Percentiles rank a stretch among this genome's conserved stretches.
These are phyloP conservation scores for Phytopythium ostracodes DNA, from an alignment of 352 stramenopile species.

Conservation along the genomic window DNA sequence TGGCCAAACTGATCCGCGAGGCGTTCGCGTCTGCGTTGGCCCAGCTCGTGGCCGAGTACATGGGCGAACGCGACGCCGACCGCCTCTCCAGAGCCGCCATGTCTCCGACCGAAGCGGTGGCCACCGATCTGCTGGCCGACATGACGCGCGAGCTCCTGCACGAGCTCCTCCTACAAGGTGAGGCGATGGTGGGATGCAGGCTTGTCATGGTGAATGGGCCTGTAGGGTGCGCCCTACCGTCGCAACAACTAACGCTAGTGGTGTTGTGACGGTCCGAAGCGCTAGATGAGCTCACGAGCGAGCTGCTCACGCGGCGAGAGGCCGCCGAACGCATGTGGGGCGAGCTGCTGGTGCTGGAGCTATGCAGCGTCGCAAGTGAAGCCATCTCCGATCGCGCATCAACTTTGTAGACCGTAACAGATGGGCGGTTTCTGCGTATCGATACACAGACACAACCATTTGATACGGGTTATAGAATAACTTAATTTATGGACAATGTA, in stretches of 20 bases:
- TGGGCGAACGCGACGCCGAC: constrained; percentile 14
- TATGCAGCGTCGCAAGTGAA: background rate
- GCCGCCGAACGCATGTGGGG: background rate
- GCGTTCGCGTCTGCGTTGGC: constrained; percentile 33
- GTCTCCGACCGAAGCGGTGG: constrained; percentile 13
- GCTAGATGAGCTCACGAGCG: constrained; percentile 22
- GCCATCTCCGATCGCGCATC: background rate
- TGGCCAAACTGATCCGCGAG: constrained; percentile 22
- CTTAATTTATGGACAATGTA: background rate
- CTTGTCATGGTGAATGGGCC: no score
- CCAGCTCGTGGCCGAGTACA: constrained; percentile 34
- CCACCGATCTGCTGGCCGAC: constrained; percentile 31
- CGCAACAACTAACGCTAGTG: background rate
- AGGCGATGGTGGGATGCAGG: background rate
- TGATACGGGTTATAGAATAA: background rate
- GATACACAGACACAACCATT: background rate
- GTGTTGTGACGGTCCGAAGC: constrained; percentile 13
- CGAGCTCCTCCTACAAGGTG: constrained; percentile 37
- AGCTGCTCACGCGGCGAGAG: constrained; percentile 8
- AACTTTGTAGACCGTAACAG: background rate
- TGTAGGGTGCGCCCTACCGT: no score
- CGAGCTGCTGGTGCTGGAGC: constrained; percentile 1
- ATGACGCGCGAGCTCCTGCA: constrained; percentile 26
- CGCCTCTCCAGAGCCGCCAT: constrained; percentile 29
- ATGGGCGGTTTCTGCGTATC: background rate